These are phyloP conservation scores for Colletotrichum noveboracense DNA, from an alignment of 2,329 filamentous ascomycete genomes.

Conservation along the genomic window DNA sequence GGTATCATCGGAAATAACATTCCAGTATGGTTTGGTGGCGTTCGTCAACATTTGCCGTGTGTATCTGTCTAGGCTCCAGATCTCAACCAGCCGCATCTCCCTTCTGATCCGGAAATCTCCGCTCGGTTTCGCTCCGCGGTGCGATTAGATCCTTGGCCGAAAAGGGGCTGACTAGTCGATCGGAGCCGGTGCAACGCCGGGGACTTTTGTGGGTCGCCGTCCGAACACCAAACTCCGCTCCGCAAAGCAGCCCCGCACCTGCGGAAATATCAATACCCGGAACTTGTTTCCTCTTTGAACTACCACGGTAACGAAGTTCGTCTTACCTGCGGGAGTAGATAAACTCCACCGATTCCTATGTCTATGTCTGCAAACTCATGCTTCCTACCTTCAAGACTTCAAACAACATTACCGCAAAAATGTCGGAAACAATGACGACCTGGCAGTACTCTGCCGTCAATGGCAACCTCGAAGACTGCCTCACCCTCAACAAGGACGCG, in stretches of 20 bases:
- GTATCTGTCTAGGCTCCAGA: neutral
- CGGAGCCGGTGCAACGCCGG: neutral
- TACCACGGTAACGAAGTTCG: neutral
- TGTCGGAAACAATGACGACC: neutral
- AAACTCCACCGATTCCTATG: accelerated
- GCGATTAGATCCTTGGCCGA: neutral
- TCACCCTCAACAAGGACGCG: neutral
- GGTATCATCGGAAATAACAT: neutral
- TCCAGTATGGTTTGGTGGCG: neutral
- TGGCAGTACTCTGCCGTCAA: constrained; percentile 6
- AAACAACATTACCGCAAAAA: neutral
- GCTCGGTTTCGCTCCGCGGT: neutral
- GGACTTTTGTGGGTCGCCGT: neutral
- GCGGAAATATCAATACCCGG: neutral
- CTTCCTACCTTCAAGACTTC: neutral
- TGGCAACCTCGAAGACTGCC: neutral
- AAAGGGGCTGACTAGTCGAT: neutral
- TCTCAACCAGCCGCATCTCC: neutral
- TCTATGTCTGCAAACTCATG: accelerated
- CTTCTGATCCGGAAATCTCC: neutral
- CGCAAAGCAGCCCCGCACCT: neutral
- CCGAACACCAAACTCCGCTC: neutral
- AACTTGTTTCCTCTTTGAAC: neutral
- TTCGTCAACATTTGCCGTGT: neutral
- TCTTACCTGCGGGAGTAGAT: neutral